Percentiles rank a stretch among this genome's conserved stretches.
phyloP scores from a whole-genome alignment of 202 grass and related monocot genomes.

The Panicum virgatum region DNA sequence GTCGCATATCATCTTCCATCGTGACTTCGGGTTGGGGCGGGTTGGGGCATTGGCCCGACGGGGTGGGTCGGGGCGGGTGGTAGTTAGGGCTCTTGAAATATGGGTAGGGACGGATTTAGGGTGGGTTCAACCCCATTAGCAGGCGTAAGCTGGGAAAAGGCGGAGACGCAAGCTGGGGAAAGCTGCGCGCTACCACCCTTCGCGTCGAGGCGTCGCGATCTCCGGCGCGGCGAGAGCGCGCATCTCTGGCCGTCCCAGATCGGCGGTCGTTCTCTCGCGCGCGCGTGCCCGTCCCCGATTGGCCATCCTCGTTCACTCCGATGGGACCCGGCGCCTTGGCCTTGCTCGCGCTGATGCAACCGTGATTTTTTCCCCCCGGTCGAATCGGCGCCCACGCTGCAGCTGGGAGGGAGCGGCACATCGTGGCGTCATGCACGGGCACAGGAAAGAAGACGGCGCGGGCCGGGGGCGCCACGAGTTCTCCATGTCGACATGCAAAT shows the following conservation, averaged over 20 bases:
- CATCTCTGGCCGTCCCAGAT: slow-evolving; percentile 6
- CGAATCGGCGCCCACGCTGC: too few species aligned
- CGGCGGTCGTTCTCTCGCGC: background rate
- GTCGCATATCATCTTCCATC: too few species aligned
- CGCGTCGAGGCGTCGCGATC: background rate
- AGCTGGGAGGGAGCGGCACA: background rate
- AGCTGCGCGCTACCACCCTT: background rate
- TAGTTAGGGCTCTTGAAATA: too few species aligned
- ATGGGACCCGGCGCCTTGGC: background rate
- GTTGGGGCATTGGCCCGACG: too few species aligned
- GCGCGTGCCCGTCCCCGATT: too few species aligned
- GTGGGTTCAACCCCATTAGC: too few species aligned
- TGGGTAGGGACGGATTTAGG: too few species aligned
- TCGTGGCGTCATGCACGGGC: background rate
- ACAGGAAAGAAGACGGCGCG: background rate
- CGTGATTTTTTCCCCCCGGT: too few species aligned
- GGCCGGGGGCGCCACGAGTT: background rate
- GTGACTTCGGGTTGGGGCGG: too few species aligned
- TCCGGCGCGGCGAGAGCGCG: background rate
- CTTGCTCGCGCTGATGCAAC: background rate
- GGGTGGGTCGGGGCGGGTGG: too few species aligned
- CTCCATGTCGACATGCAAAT: background rate
- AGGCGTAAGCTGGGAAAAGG: too few species aligned
- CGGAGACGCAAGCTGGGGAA: background rate
- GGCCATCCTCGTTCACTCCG: too few species aligned